These are phyloP conservation scores for Camellia japonica DNA, from an alignment of 148 eudicot genomes.

Conservation along the genomic window DNA sequence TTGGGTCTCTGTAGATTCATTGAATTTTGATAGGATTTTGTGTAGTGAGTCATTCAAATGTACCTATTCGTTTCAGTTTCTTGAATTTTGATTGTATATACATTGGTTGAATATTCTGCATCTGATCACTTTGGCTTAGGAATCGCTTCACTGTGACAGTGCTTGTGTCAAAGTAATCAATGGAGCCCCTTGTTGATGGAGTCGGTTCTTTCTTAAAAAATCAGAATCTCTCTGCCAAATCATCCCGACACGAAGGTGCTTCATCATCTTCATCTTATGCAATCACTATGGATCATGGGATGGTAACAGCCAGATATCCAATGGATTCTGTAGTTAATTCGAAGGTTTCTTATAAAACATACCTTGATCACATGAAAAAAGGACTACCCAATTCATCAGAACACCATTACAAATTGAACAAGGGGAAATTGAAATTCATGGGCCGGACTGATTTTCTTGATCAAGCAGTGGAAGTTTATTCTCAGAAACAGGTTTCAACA, in stretches of 20 bases:
- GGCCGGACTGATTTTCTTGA: slow-evolving; percentile 22
- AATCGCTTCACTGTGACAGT: slow-evolving; percentile 30
- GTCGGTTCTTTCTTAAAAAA: slow-evolving; percentile 29
- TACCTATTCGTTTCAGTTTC: background rate
- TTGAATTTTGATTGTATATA: background rate
- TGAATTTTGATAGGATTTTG: slow-evolving; percentile 8
- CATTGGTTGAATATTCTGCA: slow-evolving; percentile 20
- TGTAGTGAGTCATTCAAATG: background rate
- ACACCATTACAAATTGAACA: slow-evolving; percentile 7
- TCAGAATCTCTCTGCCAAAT: slow-evolving; percentile 23
- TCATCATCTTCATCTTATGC: slow-evolving; percentile 29
- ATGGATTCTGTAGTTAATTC: slow-evolving; percentile 17
- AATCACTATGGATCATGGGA: slow-evolving; percentile 15
- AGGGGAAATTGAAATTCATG: slow-evolving; percentile 29
- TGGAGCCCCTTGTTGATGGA: slow-evolving; percentile 52
- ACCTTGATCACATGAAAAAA: slow-evolving; percentile 13
- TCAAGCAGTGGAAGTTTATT: slow-evolving; percentile 25
- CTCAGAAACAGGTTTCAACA: slow-evolving; percentile 30
- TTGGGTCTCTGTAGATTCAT: slow-evolving; percentile 15
- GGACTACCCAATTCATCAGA: slow-evolving; percentile 6
- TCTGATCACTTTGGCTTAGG: slow-evolving; percentile 1
- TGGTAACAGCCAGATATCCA: slow-evolving; percentile 9
- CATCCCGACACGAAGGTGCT: slow-evolving; percentile 21
- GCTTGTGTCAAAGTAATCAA: slow-evolving; percentile 21
- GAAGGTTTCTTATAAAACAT: slow-evolving; percentile 23